phyloP scores from a whole-genome alignment of 495 filamentous ascomycete genomes.

The Tricharina praecox region DNA sequence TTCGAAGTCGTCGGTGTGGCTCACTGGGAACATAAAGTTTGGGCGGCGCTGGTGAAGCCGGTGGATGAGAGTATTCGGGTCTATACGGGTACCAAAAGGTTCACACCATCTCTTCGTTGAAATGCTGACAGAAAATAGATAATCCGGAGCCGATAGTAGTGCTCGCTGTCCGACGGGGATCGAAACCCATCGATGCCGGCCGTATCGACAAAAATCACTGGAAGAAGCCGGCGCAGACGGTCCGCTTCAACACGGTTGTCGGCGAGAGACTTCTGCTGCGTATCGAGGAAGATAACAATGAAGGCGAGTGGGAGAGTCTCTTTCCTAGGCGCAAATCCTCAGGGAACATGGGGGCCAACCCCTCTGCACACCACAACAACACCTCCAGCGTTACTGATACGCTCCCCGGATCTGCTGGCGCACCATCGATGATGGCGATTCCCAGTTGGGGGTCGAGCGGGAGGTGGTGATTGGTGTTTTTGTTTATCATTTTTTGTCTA shows the following conservation, averaged over 20 bases:
- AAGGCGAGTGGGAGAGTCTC: slow-evolving; percentile 34
- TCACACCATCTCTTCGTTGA: neutral
- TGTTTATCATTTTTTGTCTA: neutral
- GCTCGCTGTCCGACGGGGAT: slow-evolving; percentile 50
- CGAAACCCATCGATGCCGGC: slow-evolving; percentile 60
- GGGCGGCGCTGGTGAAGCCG: slow-evolving; percentile 66
- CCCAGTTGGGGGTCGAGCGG: neutral
- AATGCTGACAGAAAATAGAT: slow-evolving; percentile 3
- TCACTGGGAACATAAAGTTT: slow-evolving; percentile 59
- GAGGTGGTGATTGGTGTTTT: neutral
- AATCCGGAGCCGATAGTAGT: slow-evolving; percentile 59
- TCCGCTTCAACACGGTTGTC: slow-evolving; percentile 61
- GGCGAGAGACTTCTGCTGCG: slow-evolving; percentile 72
- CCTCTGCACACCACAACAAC: neutral
- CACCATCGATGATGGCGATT: neutral
- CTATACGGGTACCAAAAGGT: slow-evolving; percentile 44
- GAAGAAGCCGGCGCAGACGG: slow-evolving; percentile 45
- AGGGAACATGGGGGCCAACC: neutral
- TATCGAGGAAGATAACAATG: slow-evolving; percentile 49
- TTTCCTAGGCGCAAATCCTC: slow-evolving; percentile 11
- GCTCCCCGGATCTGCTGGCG: no score
- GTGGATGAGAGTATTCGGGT: slow-evolving; percentile 44
- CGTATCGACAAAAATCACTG: slow-evolving; percentile 56
- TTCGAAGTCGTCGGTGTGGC: slow-evolving; percentile 71
- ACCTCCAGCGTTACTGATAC: neutral